A percentile compares a stretch with the other conserved stretches of the same genome.
phyloP scores from a whole-genome alignment of 768 basidiomycete species.

The Tricholoma bakamatsutake region DNA sequence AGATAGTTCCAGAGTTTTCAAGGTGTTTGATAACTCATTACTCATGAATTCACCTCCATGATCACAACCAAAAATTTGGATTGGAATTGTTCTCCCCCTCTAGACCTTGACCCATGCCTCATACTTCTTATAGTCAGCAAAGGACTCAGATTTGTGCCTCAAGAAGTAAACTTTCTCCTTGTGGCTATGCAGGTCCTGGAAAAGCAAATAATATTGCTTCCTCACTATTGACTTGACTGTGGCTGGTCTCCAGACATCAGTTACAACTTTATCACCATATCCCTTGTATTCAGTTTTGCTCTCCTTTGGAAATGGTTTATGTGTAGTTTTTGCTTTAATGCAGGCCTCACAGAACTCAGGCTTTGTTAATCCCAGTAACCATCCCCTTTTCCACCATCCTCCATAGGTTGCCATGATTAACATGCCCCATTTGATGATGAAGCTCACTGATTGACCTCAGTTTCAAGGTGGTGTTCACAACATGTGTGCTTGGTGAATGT shows the following conservation, averaged over 20 bases:
- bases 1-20: too few species aligned
- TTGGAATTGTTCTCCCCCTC: constrained; percentile 9
- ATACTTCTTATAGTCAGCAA: too few species aligned
- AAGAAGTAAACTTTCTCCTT: constrained; percentile 1
- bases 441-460: constrained; percentile 13
- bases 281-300: background rate
- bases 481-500: constrained; percentile 3
- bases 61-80: background rate
- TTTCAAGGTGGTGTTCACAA: constrained; percentile 8
- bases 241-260: background rate
- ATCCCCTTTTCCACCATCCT: constrained; percentile 22
- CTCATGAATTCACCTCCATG: too few species aligned
- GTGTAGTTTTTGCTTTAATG: constrained; percentile 14
- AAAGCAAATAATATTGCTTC: constrained; percentile 10
- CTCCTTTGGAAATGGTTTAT: background rate
- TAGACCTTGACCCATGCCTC: constrained; percentile 1
- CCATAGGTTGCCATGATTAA: too few species aligned
- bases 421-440: too few species aligned
- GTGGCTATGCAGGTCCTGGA: constrained; percentile 12
- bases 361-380: constrained; percentile 24
- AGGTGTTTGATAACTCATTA: too few species aligned
- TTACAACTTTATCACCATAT: background rate
- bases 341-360: constrained; percentile 22
- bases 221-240: constrained; percentile 1
- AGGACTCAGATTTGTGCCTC: constrained; percentile 11